Base-by-base conservation (phyloP, 345 rosid species). In the Hibiscus syriacus region DNA sequence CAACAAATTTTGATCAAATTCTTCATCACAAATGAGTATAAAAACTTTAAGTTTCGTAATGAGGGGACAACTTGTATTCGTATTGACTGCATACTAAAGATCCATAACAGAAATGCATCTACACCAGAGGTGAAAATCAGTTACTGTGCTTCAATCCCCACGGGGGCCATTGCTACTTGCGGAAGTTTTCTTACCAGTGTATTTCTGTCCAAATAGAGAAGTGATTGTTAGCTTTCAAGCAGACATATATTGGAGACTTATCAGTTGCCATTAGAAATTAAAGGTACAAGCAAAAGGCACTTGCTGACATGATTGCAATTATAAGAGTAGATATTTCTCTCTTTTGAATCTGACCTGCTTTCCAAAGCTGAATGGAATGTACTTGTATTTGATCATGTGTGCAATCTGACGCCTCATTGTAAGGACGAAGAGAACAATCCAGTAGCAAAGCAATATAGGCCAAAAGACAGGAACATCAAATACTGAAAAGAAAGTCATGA, bases 81-180 rank as follows among this genome's bases (percentile, higher is more conserved):
- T 25, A 78, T 59, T 39, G 76, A 62, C 71, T 74, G 67, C 74
- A 49, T 76, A 74, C 53, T 48, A 4, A 60, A 73, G 67, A 70
- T 41, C 71, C 79, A 76, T 55, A 72, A 46, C 29, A 67, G 69
- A 66, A 76, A 68, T 55, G 55, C 68, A 66, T 46, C 68, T 61
- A 66, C 61, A 19, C 45, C 39, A 66, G 59, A 67, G 55, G 3
- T 13, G 62, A 69, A 70, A 68, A 67, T 59, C 73, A 27, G n/a
- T n/a, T n/a, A n/a, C n/a, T n/a, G n/a, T n/a, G n/a, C n/a, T n/a
- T n/a, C n/a, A n/a, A n/a, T n/a, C 89, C n/a, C 65, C 84, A 39
- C 92, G 90, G 7, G 84, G 68, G 67, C 91, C 82, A 67, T 86
- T 66, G 76, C 82, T 74, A 68, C 87, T 80, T 49, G 83, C 81